phyloP scores from a whole-genome alignment of 2,329 filamentous ascomycete species.

The Colletotrichum camelliae region DNA sequence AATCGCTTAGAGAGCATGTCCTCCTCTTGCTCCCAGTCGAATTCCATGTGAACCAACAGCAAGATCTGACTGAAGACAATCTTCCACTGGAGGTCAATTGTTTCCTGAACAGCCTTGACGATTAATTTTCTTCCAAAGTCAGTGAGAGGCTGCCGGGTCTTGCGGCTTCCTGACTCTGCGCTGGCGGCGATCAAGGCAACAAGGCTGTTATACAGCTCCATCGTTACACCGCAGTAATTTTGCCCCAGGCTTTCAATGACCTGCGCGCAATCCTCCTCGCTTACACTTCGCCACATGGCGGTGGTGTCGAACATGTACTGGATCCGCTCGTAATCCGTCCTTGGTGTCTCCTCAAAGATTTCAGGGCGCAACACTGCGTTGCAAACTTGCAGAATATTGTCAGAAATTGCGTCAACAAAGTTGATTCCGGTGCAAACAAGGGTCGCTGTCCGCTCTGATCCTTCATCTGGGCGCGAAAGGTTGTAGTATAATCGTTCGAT shows the following conservation, averaged over 20 bases:
- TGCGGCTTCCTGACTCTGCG: conserved; percentile 50
- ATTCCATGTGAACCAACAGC: conserved; percentile 85
- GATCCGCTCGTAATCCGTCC: conserved; percentile 75
- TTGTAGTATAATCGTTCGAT: conserved; percentile 81
- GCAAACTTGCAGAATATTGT: conserved; percentile 72
- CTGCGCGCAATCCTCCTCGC: conserved; percentile 78
- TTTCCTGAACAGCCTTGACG: conserved; percentile 80
- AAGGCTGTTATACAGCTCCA: conserved; percentile 59
- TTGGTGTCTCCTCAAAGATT: conserved; percentile 74
- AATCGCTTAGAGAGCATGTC: conserved; percentile 65
- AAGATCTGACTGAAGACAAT: conserved; percentile 84
- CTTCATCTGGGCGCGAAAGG: conserved; percentile 54
- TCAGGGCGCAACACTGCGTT: conserved; percentile 73
- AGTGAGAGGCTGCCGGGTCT: conserved; percentile 63
- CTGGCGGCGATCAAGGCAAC: conserved; percentile 47
- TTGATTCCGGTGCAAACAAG: conserved; percentile 73
- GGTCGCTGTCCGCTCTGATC: conserved; percentile 59
- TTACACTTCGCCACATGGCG: conserved; percentile 78
- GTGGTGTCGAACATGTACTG: conserved; percentile 79
- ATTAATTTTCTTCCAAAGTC: conserved; percentile 78
- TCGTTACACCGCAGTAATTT: conserved; percentile 64
- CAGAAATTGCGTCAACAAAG: conserved; percentile 74
- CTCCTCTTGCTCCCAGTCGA: conserved; percentile 77
- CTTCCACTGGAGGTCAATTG: conserved; percentile 72
- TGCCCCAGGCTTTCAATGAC: conserved; percentile 74